Conservation (phyloP, 2,329 filamentous ascomycete genomes). For the Ceratocystis alfenasii region DNA sequence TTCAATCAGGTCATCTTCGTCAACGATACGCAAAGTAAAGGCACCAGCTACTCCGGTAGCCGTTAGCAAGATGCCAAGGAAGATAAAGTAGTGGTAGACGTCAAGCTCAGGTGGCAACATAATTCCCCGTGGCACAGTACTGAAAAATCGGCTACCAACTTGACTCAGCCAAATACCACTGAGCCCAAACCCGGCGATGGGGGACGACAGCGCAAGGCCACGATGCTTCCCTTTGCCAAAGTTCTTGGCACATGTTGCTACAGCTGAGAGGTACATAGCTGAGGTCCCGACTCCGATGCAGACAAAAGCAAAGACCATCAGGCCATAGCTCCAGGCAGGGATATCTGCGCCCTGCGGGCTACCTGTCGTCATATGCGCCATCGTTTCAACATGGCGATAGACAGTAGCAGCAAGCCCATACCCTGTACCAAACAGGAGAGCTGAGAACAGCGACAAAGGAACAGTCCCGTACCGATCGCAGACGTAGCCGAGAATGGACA, state of each 20-base stretch:
- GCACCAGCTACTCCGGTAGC: conserved; percentile 60
- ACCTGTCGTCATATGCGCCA: conserved; percentile 27
- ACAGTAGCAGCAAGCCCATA: conserved; percentile 74
- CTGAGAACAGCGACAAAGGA: conserved; percentile 61
- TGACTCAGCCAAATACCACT: conserved; percentile 96
- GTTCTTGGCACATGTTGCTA: conserved; percentile 97
- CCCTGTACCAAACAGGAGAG: conserved; percentile 61
- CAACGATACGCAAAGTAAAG: conserved; percentile 64
- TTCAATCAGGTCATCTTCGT: conserved; percentile 78
- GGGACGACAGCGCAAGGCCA: conserved; percentile 76
- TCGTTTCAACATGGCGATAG: conserved; percentile 43
- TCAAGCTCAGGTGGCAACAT: conserved; percentile 45
- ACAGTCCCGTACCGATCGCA: conserved; percentile 81
- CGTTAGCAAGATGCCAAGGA: conserved; percentile 61
- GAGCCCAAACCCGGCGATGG: conserved; percentile 84
- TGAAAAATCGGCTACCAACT: conserved; percentile 65
- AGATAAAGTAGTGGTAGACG: conserved; percentile 80
- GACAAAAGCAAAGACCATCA: conserved; percentile 79
- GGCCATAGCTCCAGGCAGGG: conserved; percentile 55
- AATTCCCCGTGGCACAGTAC: conserved; percentile 53
- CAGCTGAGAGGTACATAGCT: conserved; percentile 75
- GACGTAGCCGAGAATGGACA: conserved; percentile 76
- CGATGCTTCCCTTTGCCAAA: conserved; percentile 82
- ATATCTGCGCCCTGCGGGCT: conserved; percentile 26
- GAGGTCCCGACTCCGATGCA: conserved; percentile 73